Base-by-base conservation (phyloP, 2,329 filamentous ascomycete genomes). In the Colletotrichum orchidophilum region DNA sequence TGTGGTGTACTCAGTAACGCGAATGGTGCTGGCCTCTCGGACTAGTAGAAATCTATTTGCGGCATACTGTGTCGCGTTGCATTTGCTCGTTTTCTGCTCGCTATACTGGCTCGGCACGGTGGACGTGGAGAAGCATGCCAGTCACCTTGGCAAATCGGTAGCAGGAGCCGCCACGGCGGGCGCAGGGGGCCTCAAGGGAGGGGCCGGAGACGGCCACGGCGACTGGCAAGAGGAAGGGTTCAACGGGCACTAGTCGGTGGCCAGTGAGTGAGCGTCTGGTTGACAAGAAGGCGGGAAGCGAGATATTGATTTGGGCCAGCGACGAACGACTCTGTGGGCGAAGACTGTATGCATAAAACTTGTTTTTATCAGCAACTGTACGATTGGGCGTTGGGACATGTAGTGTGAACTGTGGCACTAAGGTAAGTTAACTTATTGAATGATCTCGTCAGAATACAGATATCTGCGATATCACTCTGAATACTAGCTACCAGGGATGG, bases 1-100 rank as follows among this genome's bases (percentile, higher is more conserved):
- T 49, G 90, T 94, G 58, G 93, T 99, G 4, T 97, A 97, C 82
- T 95, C 95, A 39, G 88, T 98, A 63, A 97, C 96, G 57, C 89
- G 95, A 67, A 94, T 97, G 84, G 94, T 99, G 57, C 86, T 99
- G 73, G 94, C 95, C 62, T 97, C 95, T 57, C 87, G 96, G 73
- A 94, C 93, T 31, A 98, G 95, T 83, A 89, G 97, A 74, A 99
- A 98, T 80, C 81, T 99, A 70, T 99, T 99, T 82, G 96, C 95
- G 0, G 91, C 90, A 12, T 99, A 99, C 81, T 97, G 96, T 80
- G 85, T 98, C 42, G 94, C 91, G 39, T 86, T 99, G 75, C 96
- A 99, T 83, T 78, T 98, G 54, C 83, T 99, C 58, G 92, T 98
- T 2, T 96, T 99, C 78, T 86, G 92, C 75, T 93, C 94, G 81